Evolutionary conservation across 2,329 filamentous ascomycete species (phyloP), one percentile per base, ranked within the genome.

Genomic region (Colletotrichum chrysophilum): DNA sequence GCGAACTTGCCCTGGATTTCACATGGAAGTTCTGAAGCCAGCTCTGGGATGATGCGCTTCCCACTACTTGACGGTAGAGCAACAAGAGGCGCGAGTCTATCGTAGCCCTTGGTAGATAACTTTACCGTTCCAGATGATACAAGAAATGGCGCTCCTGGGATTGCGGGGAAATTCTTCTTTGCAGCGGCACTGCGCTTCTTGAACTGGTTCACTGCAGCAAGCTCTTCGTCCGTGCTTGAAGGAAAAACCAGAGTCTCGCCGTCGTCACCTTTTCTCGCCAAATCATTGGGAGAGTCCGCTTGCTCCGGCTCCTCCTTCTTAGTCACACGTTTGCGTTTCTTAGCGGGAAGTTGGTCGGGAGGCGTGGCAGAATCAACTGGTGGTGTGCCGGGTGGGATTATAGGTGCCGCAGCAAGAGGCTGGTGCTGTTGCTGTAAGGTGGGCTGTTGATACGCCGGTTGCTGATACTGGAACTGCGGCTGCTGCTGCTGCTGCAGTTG

Each of bases 1-100:
- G 84, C 84, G 70, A 88, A 88, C 14, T 78, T 80, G 12, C 86
- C 86, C 68, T 88, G 86, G 6, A 88, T 84, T 76, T 88, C 86
- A 60, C 86, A 87, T 4, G 86, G 86, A 16, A 88, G 80, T 13
- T 79, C 80, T 62, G 84, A 84, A 5, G 83, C 84, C 34, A 86
- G 72, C 38, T 86, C 85, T 2, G 85, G 84, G 3, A 87, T 80
- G 67, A 87, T 83, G 4, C 81, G 78, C 55, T 83, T 85, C 10
- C 85, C 83, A 26, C 82, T 86, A 55, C 82, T 83, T 16, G 86
- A 79, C 9, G 86, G 85, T 24, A 86, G 76, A 8, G 86, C 86
- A 18, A 88, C 84, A 30, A 87, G 79, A 7, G 86, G 86, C 1
- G 85, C 81, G 43, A 88, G 80, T 75, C 87, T 87, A 61, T 88